Conservation (phyloP, 2,329 filamentous ascomycete genomes). For the Aspergillus pseudoglaucus region DNA sequence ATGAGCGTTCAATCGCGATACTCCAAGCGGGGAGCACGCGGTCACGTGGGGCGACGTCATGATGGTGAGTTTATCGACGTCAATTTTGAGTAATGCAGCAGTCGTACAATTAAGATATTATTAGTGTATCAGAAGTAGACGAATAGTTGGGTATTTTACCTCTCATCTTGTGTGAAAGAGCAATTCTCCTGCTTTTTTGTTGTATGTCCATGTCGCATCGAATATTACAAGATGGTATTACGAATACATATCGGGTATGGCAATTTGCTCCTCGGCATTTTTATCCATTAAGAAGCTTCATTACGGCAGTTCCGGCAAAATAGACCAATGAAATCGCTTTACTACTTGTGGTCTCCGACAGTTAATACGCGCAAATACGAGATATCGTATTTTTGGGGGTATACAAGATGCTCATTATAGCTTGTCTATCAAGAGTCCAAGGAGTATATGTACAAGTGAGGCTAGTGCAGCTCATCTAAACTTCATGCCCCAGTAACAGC, state of each 20-base stretch:
- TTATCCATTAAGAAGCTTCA: background rate
- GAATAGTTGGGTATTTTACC: background rate
- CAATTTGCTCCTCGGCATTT: slow-evolving; percentile 1
- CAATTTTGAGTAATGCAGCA: background rate
- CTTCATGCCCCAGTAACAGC: background rate
- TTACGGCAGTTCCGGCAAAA: background rate
- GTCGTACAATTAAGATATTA: background rate
- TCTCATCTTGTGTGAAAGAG: background rate
- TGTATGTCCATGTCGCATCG: background rate
- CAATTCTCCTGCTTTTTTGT: background rate
- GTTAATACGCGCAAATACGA: background rate
- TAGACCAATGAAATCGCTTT: slow-evolving; percentile 1
- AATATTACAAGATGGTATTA: background rate
- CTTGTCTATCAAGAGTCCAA: background rate
- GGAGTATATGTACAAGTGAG: background rate
- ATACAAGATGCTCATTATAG: background rate
- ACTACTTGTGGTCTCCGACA: background rate
- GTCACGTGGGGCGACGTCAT: slow-evolving; percentile 15
- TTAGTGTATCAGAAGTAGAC: background rate
- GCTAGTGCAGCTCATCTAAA: background rate
- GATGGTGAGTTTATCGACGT: background rate
- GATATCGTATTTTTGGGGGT: background rate
- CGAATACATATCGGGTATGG: background rate
- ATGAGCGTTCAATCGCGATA: background rate
- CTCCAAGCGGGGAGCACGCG: slow-evolving; percentile 7